phyloP scores from a whole-genome alignment of 106 monocot genomes.

The Dendrobium officinale region DNA sequence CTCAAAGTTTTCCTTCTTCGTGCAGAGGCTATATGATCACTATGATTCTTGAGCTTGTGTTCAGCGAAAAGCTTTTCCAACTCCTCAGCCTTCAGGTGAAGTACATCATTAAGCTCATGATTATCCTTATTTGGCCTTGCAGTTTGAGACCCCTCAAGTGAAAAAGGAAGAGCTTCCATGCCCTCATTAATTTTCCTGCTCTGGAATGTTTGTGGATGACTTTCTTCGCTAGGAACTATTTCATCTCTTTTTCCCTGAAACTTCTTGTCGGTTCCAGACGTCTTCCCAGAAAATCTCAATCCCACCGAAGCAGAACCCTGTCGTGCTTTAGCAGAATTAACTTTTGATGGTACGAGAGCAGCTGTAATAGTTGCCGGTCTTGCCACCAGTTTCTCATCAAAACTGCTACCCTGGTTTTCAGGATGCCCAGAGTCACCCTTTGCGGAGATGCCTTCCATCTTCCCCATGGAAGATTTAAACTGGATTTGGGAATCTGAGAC shows the following conservation, averaged over 20 bases:
- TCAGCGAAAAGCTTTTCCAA: conserved; percentile 89
- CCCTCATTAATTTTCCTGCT: conserved; percentile 26
- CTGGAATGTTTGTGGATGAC: neutral
- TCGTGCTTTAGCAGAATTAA: conserved; percentile 14
- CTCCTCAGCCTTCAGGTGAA: conserved; percentile 83
- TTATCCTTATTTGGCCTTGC: conserved; percentile 51
- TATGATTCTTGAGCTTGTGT: conserved; percentile 60
- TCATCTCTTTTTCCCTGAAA: conserved; percentile 22
- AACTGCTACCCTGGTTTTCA: conserved; percentile 16
- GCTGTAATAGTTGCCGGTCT: conserved; percentile 11
- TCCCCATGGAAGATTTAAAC: conserved; percentile 12
- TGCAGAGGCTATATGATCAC: conserved; percentile 38
- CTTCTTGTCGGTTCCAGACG: conserved; percentile 22
- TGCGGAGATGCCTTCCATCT: neutral
- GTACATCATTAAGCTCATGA: conserved; percentile 66
- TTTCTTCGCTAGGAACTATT: conserved; percentile 10
- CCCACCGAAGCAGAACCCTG: conserved; percentile 14
- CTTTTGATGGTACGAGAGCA: conserved; percentile 10
- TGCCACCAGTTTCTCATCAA: conserved; percentile 14
- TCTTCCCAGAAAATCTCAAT: conserved; percentile 22
- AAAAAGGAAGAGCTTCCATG: conserved; percentile 12
- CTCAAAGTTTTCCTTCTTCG: conserved; percentile 41
- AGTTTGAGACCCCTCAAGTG: conserved; percentile 18
- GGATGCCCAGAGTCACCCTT: conserved; percentile 15
- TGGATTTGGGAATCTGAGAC: conserved; percentile 16